Percentiles rank a stretch among this genome's conserved stretches.
phyloP scores from a whole-genome alignment of 1,139 yeast species.

The Candida sojae region DNA sequence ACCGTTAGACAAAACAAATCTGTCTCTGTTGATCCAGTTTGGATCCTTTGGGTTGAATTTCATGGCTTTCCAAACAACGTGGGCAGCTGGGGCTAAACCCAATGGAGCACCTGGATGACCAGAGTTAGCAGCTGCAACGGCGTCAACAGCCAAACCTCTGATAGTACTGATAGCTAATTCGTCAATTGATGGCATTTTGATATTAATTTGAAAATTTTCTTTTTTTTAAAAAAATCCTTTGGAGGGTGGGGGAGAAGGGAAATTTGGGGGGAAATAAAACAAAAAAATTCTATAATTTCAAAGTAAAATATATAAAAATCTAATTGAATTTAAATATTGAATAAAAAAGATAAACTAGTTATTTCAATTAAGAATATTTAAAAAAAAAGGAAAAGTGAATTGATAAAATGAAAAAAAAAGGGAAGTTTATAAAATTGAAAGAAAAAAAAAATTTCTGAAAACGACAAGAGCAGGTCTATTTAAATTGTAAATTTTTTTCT shows the following conservation, averaged over 20 bases:
- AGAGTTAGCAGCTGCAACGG: slow-evolving; percentile 85
- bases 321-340: neutral
- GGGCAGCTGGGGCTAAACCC: slow-evolving; percentile 84
- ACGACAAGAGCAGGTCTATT: neutral
- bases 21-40: slow-evolving; percentile 90
- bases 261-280: neutral
- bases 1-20: slow-evolving; percentile 95
- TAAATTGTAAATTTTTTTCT: neutral
- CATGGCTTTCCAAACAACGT: slow-evolving; percentile 78
- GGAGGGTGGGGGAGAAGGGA: neutral
- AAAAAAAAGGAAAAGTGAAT: neutral
- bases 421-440: slow-evolving; percentile 1
- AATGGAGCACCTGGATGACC: slow-evolving; percentile 99
- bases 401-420: slow-evolving; percentile 1
- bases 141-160: slow-evolving; percentile 88
- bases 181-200: slow-evolving; percentile 51
- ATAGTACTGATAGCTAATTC: slow-evolving; percentile 81
- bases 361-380: neutral
- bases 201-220: neutral
- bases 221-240: neutral
- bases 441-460: slow-evolving; percentile 4
- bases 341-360: neutral
- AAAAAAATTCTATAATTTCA: neutral
- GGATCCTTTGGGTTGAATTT: slow-evolving; percentile 90
- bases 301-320: neutral